phyloP scores from a whole-genome alignment of 2,329 filamentous ascomycete species.

The Endothia cerciana region DNA sequence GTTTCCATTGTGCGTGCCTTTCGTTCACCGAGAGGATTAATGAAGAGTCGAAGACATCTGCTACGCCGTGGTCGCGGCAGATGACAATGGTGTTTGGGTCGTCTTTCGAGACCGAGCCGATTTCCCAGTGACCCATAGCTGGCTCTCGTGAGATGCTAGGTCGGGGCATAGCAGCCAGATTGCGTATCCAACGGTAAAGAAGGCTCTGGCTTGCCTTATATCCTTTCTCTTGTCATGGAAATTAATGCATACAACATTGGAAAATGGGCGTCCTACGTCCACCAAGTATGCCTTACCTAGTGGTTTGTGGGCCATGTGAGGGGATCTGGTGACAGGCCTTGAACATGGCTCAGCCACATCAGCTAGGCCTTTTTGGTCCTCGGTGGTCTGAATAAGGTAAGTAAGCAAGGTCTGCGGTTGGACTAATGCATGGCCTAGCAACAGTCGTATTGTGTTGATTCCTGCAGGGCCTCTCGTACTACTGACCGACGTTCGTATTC shows the following conservation, averaged over 20 bases:
- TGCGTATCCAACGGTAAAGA: background rate
- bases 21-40: constrained; percentile 7
- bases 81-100: constrained; percentile 10
- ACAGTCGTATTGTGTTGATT: no score
- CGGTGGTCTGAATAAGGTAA: background rate
- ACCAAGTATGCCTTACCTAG: background rate
- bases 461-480: no score
- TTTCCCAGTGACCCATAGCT: constrained; percentile 5
- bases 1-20: background rate
- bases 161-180: background rate
- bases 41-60: background rate
- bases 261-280: background rate
- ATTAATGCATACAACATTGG: background rate
- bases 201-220: background rate
- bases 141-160: constrained; percentile 11
- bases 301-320: constrained; percentile 2
- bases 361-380: constrained; percentile 1
- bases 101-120: constrained; percentile 10
- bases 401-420: background rate
- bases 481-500: background rate
- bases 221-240: background rate
- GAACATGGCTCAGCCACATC: background rate
- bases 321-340: background rate
- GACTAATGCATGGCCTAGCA: background rate
- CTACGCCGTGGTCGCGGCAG: background rate